phyloP scores from a whole-genome alignment of 2,329 filamentous ascomycete species.

The Neodidymelliopsis sp. region DNA sequence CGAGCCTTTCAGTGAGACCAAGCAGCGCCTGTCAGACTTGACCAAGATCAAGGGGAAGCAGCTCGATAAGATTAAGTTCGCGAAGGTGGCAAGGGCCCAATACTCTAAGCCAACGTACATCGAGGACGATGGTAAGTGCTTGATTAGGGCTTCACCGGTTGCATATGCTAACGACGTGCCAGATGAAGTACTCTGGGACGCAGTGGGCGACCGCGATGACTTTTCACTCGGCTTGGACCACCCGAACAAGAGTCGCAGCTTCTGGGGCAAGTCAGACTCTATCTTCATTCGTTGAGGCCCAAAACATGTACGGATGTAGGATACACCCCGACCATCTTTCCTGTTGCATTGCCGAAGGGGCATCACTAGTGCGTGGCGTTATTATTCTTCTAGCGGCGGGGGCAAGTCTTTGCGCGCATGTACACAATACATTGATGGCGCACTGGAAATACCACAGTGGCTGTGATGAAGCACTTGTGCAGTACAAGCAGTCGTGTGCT shows the following conservation, averaged over 20 bases:
- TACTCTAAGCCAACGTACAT: constrained; percentile 85
- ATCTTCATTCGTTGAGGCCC: constrained; percentile 64
- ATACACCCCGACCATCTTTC: constrained; percentile 24
- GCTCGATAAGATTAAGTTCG: constrained; percentile 98
- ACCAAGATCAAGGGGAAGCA: constrained; percentile 97
- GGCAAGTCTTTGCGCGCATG: not conserved
- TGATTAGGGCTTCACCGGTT: not conserved
- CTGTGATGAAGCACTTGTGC: not conserved
- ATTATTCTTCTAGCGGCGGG: constrained; percentile 10
- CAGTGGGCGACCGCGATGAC: constrained; percentile 48
- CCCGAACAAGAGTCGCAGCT: constrained; percentile 66
- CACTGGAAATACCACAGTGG: constrained; percentile 2
- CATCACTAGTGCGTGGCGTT: constrained; percentile 18
- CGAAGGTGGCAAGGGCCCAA: constrained; percentile 68
- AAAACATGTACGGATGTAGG: constrained; percentile 25
- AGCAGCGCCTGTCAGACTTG: constrained; percentile 89
- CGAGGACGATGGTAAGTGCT: constrained; percentile 76
- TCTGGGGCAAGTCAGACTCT: constrained; percentile 67
- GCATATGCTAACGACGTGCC: constrained; percentile 18
- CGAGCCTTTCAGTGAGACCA: constrained; percentile 89
- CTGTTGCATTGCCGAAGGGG: constrained; percentile 10
- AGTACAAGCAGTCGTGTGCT: constrained; percentile 1
- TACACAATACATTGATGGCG: constrained; percentile 1
- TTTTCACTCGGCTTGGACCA: constrained; percentile 65
- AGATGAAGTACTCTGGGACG: constrained; percentile 58